These are phyloP conservation scores for Vararia minispora DNA, from an alignment of 768 basidiomycete species.

Conservation along the genomic window DNA sequence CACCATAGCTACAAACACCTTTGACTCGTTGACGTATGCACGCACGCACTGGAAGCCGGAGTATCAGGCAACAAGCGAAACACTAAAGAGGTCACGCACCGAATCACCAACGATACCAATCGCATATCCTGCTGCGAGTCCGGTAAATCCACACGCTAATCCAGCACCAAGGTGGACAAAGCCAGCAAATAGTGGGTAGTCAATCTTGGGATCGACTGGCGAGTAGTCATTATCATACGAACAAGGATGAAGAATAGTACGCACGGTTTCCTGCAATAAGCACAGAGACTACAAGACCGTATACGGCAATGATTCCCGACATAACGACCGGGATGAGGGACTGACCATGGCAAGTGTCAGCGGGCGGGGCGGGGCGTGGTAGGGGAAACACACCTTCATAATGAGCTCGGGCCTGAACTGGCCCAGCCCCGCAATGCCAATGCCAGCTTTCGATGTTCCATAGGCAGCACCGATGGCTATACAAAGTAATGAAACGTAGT, in stretches of 20 bases:
- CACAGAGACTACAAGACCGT: constrained; percentile 98
- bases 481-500: neutral
- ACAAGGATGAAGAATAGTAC: constrained; percentile 23
- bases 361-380: neutral
- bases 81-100: constrained; percentile 19
- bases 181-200: constrained; percentile 67
- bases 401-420: constrained; percentile 92
- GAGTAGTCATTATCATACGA: neutral
- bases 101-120: constrained; percentile 99
- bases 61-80: neutral
- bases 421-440: constrained; percentile 92
- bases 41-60: constrained; percentile 51
- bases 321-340: constrained; percentile 81
- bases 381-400: constrained; percentile 70
- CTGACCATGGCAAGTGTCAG: constrained; percentile 1
- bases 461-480: constrained; percentile 89
- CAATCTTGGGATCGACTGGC: constrained; percentile 12
- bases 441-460: constrained; percentile 94
- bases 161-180: constrained; percentile 93
- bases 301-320: constrained; percentile 99
- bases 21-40: constrained; percentile 93
- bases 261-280: constrained; percentile 80
- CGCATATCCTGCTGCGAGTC: constrained; percentile 95
- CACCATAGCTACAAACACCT: constrained; percentile 91
- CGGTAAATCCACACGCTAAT: constrained; percentile 84